Evolutionary conservation across 2,329 filamentous ascomycete species (phyloP).

Genomic region (Balansia obtecta): DNA sequence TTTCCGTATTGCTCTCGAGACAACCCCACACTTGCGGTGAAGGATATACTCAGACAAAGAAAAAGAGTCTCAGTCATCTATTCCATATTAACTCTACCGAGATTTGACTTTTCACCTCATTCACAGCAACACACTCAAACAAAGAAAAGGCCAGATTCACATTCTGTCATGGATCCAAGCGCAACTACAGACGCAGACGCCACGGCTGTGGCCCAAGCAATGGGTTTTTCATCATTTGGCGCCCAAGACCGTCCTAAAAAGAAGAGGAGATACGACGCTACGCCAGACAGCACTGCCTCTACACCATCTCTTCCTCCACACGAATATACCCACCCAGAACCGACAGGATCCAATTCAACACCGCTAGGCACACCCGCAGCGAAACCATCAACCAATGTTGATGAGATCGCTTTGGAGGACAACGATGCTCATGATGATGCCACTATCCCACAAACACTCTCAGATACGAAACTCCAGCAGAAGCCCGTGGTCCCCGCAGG

Average conservation of each 20-base stretch:
- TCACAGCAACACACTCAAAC: not conserved
- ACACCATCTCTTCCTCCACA: not conserved
- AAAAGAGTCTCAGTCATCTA: not conserved
- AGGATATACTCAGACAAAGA: not conserved
- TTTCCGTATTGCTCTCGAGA: not conserved
- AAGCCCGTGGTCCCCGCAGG: slow-evolving; percentile 20
- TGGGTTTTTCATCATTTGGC: slow-evolving; percentile 67
- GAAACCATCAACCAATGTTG: slow-evolving; percentile 19
- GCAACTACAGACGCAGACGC: slow-evolving; percentile 12
- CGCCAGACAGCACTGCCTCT: slow-evolving; percentile 29
- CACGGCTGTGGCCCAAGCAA: slow-evolving; percentile 47
- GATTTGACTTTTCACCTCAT: too few species aligned
- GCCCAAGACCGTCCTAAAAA: slow-evolving; percentile 39
- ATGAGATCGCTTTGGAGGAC: slow-evolving; percentile 34
- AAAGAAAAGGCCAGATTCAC: not conserved
- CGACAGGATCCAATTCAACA: slow-evolving; percentile 23
- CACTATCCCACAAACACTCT: not conserved
- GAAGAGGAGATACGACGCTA: slow-evolving; percentile 54
- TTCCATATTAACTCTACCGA: not conserved
- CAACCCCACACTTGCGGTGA: slow-evolving; percentile 1
- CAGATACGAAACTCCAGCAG: not conserved
- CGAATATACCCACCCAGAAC: slow-evolving; percentile 12
- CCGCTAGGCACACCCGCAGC: slow-evolving; percentile 16
- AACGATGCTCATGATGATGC: slow-evolving; percentile 16
- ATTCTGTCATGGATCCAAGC: slow-evolving; percentile 9